Evolutionary conservation across 2,329 filamentous ascomycete genomes (phyloP).

Genomic region (Fusarium hostae): DNA sequence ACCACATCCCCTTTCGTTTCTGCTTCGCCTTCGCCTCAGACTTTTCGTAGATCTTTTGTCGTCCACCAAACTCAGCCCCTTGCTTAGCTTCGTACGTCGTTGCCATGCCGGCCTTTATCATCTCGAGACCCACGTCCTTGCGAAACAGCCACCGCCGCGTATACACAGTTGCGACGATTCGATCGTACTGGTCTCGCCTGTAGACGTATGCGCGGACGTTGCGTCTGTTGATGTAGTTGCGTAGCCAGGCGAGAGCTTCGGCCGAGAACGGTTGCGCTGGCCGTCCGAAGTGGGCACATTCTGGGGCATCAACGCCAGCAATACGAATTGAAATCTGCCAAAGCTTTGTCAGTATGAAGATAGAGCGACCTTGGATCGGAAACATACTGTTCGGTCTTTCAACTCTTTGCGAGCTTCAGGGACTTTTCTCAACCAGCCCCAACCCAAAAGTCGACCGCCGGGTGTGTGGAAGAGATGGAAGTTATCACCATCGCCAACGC

Average conservation of each 20-base stretch:
- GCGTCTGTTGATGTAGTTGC: constrained; percentile 73
- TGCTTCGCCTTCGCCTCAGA: constrained; percentile 75
- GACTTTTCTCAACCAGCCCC: constrained; percentile 88
- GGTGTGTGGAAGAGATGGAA: constrained; percentile 96
- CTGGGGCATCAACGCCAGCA: constrained; percentile 92
- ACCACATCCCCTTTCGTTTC: constrained; percentile 80
- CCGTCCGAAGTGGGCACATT: constrained; percentile 90
- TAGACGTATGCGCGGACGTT: constrained; percentile 86
- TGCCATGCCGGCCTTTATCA: constrained; percentile 86
- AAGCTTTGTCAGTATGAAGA: constrained; percentile 26
- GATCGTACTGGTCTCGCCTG: constrained; percentile 89
- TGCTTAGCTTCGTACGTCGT: constrained; percentile 94
- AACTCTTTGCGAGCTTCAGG: constrained; percentile 75
- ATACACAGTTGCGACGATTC: constrained; percentile 87
- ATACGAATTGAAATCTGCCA: constrained; percentile 84
- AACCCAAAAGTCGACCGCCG: constrained; percentile 85
- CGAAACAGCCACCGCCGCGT: constrained; percentile 75
- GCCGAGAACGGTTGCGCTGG: constrained; percentile 84
- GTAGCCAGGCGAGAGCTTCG: constrained; percentile 87
- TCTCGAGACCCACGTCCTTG: constrained; percentile 86
- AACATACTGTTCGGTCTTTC: constrained; percentile 79
- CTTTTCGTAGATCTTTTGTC: constrained; percentile 70
- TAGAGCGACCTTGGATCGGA: not conserved
- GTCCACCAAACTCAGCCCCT: constrained; percentile 87
- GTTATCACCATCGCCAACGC: constrained; percentile 95